phyloP scores from a whole-genome alignment of 768 basidiomycete genomes.

The Infundibulicybe gibba region DNA sequence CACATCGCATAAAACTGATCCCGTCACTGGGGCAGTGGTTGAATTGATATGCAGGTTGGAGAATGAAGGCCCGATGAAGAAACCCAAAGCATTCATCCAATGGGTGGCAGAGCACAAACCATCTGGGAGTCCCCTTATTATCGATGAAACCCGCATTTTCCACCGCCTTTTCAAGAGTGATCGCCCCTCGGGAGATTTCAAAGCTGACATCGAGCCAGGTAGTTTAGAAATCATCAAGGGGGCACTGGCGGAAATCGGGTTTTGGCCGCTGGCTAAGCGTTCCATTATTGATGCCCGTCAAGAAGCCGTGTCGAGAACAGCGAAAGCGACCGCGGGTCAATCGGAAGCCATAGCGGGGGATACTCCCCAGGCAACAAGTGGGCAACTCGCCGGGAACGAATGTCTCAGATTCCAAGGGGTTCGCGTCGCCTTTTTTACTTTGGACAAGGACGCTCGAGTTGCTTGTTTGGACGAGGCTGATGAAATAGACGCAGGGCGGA shows the following conservation, averaged over 20 bases:
- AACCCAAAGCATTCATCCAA: slow-evolving; percentile 93
- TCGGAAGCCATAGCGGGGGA: slow-evolving; percentile 34
- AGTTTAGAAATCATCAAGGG: slow-evolving; percentile 78
- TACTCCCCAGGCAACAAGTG: slow-evolving; percentile 71
- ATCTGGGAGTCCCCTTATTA: slow-evolving; percentile 75
- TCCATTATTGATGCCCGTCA: slow-evolving; percentile 60
- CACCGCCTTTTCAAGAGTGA: slow-evolving; percentile 93
- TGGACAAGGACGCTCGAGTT: slow-evolving; percentile 83
- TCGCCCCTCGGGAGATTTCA: slow-evolving; percentile 81
- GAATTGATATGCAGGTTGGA: slow-evolving; percentile 83
- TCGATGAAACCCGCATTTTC: slow-evolving; percentile 92
- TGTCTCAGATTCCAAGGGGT: slow-evolving; percentile 96
- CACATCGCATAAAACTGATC: slow-evolving; percentile 81
- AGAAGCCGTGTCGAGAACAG: slow-evolving; percentile 62
- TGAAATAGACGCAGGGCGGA: slow-evolving; percentile 33
- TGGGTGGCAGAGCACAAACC: slow-evolving; percentile 89
- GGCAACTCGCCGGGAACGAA: slow-evolving; percentile 85
- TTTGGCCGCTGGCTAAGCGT: slow-evolving; percentile 78
- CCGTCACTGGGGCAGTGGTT: slow-evolving; percentile 63
- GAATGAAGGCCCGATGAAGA: slow-evolving; percentile 59
- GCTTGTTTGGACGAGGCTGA: slow-evolving; percentile 57
- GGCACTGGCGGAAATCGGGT: slow-evolving; percentile 86
- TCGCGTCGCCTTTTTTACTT: slow-evolving; percentile 90
- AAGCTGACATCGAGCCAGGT: slow-evolving; percentile 76
- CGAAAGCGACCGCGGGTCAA: slow-evolving; percentile 44